phyloP scores from a whole-genome alignment of 2,329 filamentous ascomycete genomes.

The Arthrobotrys sinensis region DNA sequence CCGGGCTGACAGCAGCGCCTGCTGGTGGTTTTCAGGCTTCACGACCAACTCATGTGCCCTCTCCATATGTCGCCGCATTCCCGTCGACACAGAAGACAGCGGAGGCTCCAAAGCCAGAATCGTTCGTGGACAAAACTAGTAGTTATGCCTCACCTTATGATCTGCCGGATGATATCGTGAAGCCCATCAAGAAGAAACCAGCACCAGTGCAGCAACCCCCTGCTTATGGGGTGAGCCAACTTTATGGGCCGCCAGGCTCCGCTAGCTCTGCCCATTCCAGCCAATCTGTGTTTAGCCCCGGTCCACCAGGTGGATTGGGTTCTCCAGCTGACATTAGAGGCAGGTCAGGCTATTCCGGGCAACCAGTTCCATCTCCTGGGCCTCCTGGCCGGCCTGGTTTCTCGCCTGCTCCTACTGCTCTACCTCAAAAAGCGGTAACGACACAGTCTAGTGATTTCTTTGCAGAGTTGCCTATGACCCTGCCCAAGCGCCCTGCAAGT shows the following conservation, averaged over 20 bases:
- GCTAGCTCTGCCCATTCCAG: conserved; percentile 35
- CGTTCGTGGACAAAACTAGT: conserved; percentile 92
- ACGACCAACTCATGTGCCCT: conserved; percentile 63
- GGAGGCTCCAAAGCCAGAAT: conserved; percentile 75
- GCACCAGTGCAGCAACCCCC: conserved; percentile 67
- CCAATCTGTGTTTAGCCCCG: conserved; percentile 41
- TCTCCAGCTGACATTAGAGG: conserved; percentile 54
- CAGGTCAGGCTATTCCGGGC: conserved; percentile 35
- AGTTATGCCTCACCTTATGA: conserved; percentile 97
- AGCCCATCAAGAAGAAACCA: conserved; percentile 76
- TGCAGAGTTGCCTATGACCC: conserved; percentile 40
- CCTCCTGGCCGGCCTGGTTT: conserved; percentile 21
- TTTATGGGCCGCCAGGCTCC: conserved; percentile 29
- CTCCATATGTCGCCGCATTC: conserved; percentile 62
- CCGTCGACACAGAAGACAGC: conserved; percentile 69
- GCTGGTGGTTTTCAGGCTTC: conserved; percentile 60
- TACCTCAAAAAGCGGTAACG: conserved; percentile 32
- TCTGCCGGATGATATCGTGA: conserved; percentile 88
- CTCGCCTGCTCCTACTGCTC: conserved; percentile 27
- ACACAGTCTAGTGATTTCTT: conserved; percentile 46
- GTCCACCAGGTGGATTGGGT: conserved; percentile 33
- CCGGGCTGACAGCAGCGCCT: conserved; percentile 62
- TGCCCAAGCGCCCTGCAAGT: conserved; percentile 44
- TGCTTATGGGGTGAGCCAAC: conserved; percentile 21
- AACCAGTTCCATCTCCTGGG: conserved; percentile 28